Evolutionary conservation across 2,329 filamentous ascomycete species (phyloP).

Genomic region (Fusarium aywerte): DNA sequence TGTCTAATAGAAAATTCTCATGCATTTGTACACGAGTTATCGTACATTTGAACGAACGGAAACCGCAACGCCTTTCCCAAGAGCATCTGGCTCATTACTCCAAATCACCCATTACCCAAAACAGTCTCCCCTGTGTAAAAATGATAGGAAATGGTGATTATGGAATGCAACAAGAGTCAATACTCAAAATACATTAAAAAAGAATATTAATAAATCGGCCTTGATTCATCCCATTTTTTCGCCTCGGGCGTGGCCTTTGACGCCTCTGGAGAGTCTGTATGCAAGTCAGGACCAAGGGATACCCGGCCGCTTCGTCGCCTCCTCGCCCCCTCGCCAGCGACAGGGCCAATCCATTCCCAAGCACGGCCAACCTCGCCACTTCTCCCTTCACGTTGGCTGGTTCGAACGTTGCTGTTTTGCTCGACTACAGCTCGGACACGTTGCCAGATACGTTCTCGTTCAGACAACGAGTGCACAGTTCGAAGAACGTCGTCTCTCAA

Average conservation of each 20-base stretch:
- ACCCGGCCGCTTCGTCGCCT: constrained; percentile 64
- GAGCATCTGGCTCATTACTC: constrained; percentile 21
- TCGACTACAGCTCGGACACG: constrained; percentile 87
- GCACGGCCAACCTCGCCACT: constrained; percentile 73
- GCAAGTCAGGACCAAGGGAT: constrained; percentile 57
- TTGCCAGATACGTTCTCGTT: constrained; percentile 85
- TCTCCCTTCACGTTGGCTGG: constrained; percentile 72
- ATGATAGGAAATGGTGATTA: constrained; percentile 29
- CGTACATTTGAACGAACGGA: constrained; percentile 29
- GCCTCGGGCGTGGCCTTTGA: constrained; percentile 40
- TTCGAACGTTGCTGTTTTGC: constrained; percentile 91
- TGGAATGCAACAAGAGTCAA: constrained; percentile 4
- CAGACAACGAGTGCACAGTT: constrained; percentile 78
- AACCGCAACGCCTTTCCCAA: constrained; percentile 40
- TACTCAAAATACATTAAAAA: constrained; percentile 7
- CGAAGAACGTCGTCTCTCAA: constrained; percentile 90
- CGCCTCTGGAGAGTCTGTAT: constrained; percentile 49
- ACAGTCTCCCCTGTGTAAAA: constrained; percentile 17
- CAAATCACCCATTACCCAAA: constrained; percentile 13
- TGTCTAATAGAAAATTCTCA: constrained; percentile 11
- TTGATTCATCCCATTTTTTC: constrained; percentile 57
- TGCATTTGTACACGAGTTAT: constrained; percentile 22
- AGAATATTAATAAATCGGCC: constrained; percentile 54
- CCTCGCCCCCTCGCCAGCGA: constrained; percentile 57
- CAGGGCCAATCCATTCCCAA: constrained; percentile 76